phyloP scores from a whole-genome alignment of 345 rosid species.

The Linum usitatissimum region DNA sequence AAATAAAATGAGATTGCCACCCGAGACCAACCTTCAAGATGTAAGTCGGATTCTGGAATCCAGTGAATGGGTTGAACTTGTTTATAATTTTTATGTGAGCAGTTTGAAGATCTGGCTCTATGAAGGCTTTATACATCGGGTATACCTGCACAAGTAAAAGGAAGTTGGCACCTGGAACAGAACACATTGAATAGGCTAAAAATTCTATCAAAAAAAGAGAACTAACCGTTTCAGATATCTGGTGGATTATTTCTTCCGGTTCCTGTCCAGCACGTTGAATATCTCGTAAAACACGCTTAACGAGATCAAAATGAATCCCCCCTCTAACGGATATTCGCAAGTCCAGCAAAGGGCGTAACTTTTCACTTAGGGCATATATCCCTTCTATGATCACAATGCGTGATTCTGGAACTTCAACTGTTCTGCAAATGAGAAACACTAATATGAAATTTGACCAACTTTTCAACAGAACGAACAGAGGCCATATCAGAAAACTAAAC shows the following conservation, averaged over 20 bases:
- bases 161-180: slow-evolving; percentile 12
- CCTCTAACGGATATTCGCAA: slow-evolving; percentile 87
- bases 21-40: slow-evolving; percentile 63
- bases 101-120: slow-evolving; percentile 96
- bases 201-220: background rate
- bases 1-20: background rate
- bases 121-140: slow-evolving; percentile 99
- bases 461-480: background rate
- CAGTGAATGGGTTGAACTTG: slow-evolving; percentile 92
- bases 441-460: slow-evolving; percentile 11
- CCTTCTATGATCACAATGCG: slow-evolving; percentile 92
- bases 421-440: slow-evolving; percentile 37
- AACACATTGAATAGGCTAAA: background rate
- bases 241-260: slow-evolving; percentile 95
- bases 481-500: background rate
- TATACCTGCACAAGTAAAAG: slow-evolving; percentile 53
- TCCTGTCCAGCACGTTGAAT: slow-evolving; percentile 97
- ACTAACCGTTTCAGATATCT: slow-evolving; percentile 93
- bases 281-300: slow-evolving; percentile 89
- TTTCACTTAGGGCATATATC: slow-evolving; percentile 89
- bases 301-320: slow-evolving; percentile 98
- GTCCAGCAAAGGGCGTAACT: slow-evolving; percentile 73
- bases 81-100: slow-evolving; percentile 87
- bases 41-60: slow-evolving; percentile 95
- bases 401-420: slow-evolving; percentile 82